These are phyloP conservation scores for Garcia nutans DNA, from an alignment of 345 rosid species.

Conservation along the genomic window DNA sequence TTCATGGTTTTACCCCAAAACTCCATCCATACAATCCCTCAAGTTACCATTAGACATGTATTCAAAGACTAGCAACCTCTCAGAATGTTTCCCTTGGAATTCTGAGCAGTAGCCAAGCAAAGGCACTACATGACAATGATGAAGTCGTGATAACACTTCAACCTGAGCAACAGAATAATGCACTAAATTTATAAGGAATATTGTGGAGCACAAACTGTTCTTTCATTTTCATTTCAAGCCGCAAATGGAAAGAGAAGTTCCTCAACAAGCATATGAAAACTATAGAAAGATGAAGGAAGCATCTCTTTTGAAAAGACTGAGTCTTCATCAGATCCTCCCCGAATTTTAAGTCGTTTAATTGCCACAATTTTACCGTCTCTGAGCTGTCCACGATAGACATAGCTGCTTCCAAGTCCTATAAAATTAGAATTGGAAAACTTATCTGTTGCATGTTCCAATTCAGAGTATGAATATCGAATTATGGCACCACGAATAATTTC, in stretches of 20 bases:
- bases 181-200: slow-evolving; percentile 7
- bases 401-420: slow-evolving; percentile 86
- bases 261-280: background rate
- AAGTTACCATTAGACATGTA: slow-evolving; percentile 76
- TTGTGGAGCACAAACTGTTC: background rate
- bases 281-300: slow-evolving; percentile 17
- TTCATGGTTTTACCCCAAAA: slow-evolving; percentile 57
- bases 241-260: slow-evolving; percentile 1
- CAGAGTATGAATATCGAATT: slow-evolving; percentile 61
- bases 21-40: slow-evolving; percentile 80
- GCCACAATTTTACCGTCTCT: slow-evolving; percentile 81
- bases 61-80: slow-evolving; percentile 87
- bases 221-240: slow-evolving; percentile 1
- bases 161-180: slow-evolving; percentile 49
- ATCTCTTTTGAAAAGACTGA: slow-evolving; percentile 74
- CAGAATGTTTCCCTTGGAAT: slow-evolving; percentile 67
- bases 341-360: slow-evolving; percentile 67
- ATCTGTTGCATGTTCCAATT: slow-evolving; percentile 69
- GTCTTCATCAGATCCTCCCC: slow-evolving; percentile 62
- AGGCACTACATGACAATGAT: slow-evolving; percentile 94
- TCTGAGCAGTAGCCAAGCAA: slow-evolving; percentile 86
- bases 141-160: slow-evolving; percentile 76
- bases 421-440: slow-evolving; percentile 69
- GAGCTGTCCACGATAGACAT: slow-evolving; percentile 81
- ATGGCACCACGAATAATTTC: slow-evolving; percentile 57